Evolutionary conservation across 768 basidiomycete species (phyloP), one percentile per base, ranked within the genome.

Genomic region (Pleurotus ostreatus): DNA sequence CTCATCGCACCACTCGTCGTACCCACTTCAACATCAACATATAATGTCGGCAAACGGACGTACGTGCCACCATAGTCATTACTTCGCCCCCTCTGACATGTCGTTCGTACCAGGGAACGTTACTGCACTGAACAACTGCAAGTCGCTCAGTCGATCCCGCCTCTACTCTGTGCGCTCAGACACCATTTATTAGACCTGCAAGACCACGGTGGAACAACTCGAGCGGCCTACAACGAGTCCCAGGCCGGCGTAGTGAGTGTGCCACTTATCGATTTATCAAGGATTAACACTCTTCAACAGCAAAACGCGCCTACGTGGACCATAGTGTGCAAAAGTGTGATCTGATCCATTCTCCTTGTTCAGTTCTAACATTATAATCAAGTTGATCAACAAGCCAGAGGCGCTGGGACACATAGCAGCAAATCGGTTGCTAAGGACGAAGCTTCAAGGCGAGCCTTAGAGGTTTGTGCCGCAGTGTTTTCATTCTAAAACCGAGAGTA

Each of bases 271-370:
- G 25, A 30, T n/a, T 11, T 15, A 26, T 30, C 13, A 25, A 11
- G 5, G 5, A 5, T n/a, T 34, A 12, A 34, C n/a, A 16, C n/a
- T 7, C 9, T 40, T 25, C n/a, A 7, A 16, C 22, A 53, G 51
- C 9, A 7, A 2, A 7, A 25, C 23, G 51, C 38, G 9, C 61
- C 71, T 26, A 55, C 63, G 18, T 88, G 85, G 85, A 81, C 73
- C 8, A 66, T 74, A n/a, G 65, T 74, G 18, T 86, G 83, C 67
- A 85, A 81, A 70, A 72, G 86, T 85, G 61, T 61, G 80, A 55
- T 25, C 22, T 20, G 20, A 49, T 48, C 45, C 39, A 45, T 40
- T n/a, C 11, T 12, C 12, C 41, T 22, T 37, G 25, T 8, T 12
- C 22, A 43, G 48, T 39, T 53, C 55, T 58, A 57, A 49, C 30